Conservation (phyloP, 352 stramenopile species). For the Thalassiosira mediterranea region DNA sequence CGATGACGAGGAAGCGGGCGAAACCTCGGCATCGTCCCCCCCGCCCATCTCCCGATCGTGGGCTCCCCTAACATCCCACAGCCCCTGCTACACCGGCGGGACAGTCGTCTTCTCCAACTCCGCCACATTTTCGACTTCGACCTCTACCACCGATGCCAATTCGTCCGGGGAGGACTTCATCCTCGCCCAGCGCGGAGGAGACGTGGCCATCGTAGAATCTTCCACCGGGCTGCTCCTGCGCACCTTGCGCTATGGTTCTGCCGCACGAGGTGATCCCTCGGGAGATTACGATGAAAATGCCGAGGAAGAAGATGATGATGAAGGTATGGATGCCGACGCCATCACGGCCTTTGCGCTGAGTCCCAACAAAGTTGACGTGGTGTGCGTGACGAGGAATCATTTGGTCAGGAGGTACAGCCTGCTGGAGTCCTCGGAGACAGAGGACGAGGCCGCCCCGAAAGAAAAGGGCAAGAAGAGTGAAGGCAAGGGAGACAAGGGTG, state of each 20-base stretch:
- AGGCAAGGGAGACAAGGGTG: not conserved
- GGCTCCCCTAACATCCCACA: constrained; percentile 62
- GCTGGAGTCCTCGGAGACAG: constrained; percentile 4
- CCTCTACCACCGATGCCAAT: constrained; percentile 9
- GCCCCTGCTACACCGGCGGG: constrained; percentile 77
- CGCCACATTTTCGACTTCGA: constrained; percentile 1
- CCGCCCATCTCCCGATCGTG: constrained; percentile 79
- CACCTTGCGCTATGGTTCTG: constrained; percentile 58
- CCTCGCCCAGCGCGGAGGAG: constrained; percentile 71
- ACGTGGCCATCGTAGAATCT: constrained; percentile 79
- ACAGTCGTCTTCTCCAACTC: constrained; percentile 60
- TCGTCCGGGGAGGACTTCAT: constrained; percentile 55
- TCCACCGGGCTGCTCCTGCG: constrained; percentile 53
- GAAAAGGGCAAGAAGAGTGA: constrained; percentile 17
- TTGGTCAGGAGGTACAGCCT: constrained; percentile 75
- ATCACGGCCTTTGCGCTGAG: constrained; percentile 76
- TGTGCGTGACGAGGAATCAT: constrained; percentile 70
- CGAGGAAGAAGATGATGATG: constrained; percentile 69
- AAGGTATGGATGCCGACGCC: constrained; percentile 71
- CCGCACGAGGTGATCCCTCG: constrained; percentile 24
- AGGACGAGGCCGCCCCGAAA: constrained; percentile 5
- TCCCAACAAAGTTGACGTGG: constrained; percentile 66
- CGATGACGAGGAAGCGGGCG: constrained; percentile 20
- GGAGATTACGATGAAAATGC: constrained; percentile 46
- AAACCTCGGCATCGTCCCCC: constrained; percentile 4